Base-by-base conservation (phyloP, 202 grass and related monocot genomes). In the Bolboschoenoplectus hybrid region DNA sequence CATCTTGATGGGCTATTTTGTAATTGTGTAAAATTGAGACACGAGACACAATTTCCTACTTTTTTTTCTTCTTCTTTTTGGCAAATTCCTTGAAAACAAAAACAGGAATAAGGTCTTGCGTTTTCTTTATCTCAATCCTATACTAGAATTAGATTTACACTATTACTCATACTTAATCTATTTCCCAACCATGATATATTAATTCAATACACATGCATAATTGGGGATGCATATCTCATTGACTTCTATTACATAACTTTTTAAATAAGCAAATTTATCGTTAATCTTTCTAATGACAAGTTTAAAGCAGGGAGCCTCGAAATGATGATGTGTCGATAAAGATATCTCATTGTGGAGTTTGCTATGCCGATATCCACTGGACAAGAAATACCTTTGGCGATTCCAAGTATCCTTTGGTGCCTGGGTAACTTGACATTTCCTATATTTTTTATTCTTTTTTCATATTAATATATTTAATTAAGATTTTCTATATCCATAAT, bases 301-400 rank as follows among this genome's bases (percentile, higher is more conserved):
- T 70, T 70, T 43, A 44, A 44, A 70, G 71, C 88, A 89, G 88
- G 78, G 56, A 51, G 63, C 66, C 85, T 45, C 12, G 35, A 19
- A 79, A 40, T 32, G 77, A 86, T 13, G 84, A 83, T 67, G 49
- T 89, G 16, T 86, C 84, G 2, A 47, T 89, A 77, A 86, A 82
- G 68, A 89, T 89, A 57, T 81, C 66, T 11, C 57, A 89, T 82
- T 82, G 66, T 82, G 84, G 88, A 82, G 88, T 89, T 75, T 89
- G 84, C 53, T 86, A 86, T 69, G 88, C 84, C 35, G 88, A 89
- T 45, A 62, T 89, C 36, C 0, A 58, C n/a, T 86, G 83, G 76
- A 86, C 84, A 45, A 81, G 66, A 76, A 83, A 89, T 64, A 6
- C 16, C 34, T 32, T 46, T 57, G 83, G 75, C 46, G 64, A 89